These are phyloP conservation scores for Cyberlindnera xishuangbannaensis DNA, from an alignment of 805 yeast genomes.

Conservation along the genomic window DNA sequence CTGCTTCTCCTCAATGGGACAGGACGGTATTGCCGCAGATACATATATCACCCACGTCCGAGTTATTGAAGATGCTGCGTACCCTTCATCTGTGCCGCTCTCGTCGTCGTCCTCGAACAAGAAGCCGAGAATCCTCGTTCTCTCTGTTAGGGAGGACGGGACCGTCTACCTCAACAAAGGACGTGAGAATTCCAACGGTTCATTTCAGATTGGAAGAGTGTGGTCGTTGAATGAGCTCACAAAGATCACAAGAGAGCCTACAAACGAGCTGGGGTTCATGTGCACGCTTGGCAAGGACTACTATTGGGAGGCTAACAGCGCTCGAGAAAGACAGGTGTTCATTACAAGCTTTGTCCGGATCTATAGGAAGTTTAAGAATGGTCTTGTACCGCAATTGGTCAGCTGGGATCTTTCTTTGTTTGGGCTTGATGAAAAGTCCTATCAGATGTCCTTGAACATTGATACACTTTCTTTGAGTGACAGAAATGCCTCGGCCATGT, in stretches of 20 bases:
- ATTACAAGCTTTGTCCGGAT: conserved; percentile 46
- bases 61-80: conserved; percentile 67
- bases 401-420: conserved; percentile 44
- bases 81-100: conserved; percentile 64
- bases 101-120: conserved; percentile 40
- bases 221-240: conserved; percentile 78
- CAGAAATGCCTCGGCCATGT: no score
- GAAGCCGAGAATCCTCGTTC: conserved; percentile 52
- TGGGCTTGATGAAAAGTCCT: conserved; percentile 33
- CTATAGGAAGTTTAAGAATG: conserved; percentile 50
- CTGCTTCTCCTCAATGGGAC: conserved; percentile 44
- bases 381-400: conserved; percentile 46
- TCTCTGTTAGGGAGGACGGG: conserved; percentile 62
- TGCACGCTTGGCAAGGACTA: conserved; percentile 69
- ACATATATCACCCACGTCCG: conserved; percentile 73
- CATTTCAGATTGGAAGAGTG: conserved; percentile 85
- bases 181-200: conserved; percentile 65
- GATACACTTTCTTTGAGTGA: no score
- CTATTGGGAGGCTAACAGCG: conserved; percentile 69
- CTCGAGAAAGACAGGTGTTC: conserved; percentile 56
- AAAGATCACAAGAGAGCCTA: conserved; percentile 46
- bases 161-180: conserved; percentile 78
- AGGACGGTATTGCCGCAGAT: conserved; percentile 39
- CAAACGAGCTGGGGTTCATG: conserved; percentile 49
- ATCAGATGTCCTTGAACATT: conserved; percentile 21